Conservation (phyloP, 129 eudicot genomes). For the Daucus carota region DNA sequence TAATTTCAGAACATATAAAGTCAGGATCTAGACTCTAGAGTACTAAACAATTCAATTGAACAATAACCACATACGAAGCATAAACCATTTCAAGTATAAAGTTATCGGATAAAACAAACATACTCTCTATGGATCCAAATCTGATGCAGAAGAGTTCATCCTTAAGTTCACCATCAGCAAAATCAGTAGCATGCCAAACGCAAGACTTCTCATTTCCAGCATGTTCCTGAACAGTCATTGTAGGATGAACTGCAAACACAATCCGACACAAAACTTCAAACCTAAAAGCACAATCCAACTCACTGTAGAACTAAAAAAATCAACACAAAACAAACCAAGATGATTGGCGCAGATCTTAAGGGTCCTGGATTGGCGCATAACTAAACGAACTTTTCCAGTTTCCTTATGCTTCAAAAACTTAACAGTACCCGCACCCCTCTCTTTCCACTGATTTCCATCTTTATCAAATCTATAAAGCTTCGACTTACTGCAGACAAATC, state of each 20-base stretch:
- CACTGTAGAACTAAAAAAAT: too few relatives aligned
- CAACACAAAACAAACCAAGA: conserved; percentile 26
- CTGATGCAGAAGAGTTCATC: conserved; percentile 69
- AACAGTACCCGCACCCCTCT: conserved; percentile 68
- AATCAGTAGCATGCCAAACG: conserved; percentile 80
- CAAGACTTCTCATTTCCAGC: conserved; percentile 74
- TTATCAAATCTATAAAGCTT: conserved; percentile 74
- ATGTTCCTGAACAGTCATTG: conserved; percentile 67
- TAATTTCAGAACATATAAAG: background rate
- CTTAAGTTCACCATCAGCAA: conserved; percentile 74
- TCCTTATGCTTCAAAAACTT: conserved; percentile 68
- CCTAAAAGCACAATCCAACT: background rate
- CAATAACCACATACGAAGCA: background rate
- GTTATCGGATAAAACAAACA: conserved; percentile 11
- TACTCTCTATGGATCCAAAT: conserved; percentile 60
- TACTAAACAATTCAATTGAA: background rate
- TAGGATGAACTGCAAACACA: conserved; percentile 35
- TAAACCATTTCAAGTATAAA: too few relatives aligned
- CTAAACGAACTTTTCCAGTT: conserved; percentile 57
- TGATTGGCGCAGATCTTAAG: conserved; percentile 83
- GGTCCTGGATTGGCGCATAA: conserved; percentile 73
- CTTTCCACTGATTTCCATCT: conserved; percentile 83
- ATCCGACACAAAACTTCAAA: background rate
- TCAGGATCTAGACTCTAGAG: background rate
- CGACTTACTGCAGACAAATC: conserved; percentile 29